A percentile compares a stretch with the other conserved stretches of the same genome.
Conservation (phyloP, 2,329 filamentous ascomycete species). For the Ophiostoma himal-ulmi region DNA sequence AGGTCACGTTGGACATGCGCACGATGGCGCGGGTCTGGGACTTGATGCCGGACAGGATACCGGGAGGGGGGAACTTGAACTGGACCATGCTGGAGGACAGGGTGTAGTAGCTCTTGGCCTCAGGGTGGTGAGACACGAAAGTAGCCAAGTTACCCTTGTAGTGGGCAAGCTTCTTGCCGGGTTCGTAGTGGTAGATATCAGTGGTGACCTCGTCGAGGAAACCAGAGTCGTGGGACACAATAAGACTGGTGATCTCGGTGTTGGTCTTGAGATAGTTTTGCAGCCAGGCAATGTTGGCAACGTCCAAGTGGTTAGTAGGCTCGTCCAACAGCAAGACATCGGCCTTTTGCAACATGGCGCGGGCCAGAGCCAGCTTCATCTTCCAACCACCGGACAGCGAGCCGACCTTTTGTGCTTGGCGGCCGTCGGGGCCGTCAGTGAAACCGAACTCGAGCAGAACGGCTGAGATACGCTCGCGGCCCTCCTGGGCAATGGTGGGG, state of each 20-base stretch:
- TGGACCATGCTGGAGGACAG: slow-evolving; percentile 80
- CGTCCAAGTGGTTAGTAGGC: slow-evolving; percentile 97
- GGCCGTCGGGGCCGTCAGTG: slow-evolving; percentile 78
- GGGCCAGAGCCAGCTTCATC: slow-evolving; percentile 96
- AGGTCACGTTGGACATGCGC: slow-evolving; percentile 86
- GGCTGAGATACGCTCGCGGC: slow-evolving; percentile 70
- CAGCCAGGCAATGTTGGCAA: slow-evolving; percentile 92
- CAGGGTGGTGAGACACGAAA: slow-evolving; percentile 85
- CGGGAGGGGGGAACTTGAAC: slow-evolving; percentile 97
- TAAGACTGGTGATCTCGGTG: slow-evolving; percentile 92
- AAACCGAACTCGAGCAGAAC: slow-evolving; percentile 93
- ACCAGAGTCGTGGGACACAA: slow-evolving; percentile 96
- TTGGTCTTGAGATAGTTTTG: slow-evolving; percentile 94
- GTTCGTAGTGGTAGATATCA: slow-evolving; percentile 98
- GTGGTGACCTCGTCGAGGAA: slow-evolving; percentile 98
- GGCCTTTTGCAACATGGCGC: slow-evolving; percentile 95
- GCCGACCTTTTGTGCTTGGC: slow-evolving; percentile 83
- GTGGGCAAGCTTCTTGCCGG: slow-evolving; percentile 83
- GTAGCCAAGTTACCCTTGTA: slow-evolving; percentile 76
- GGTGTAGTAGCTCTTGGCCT: slow-evolving; percentile 97
- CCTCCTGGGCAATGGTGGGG: slow-evolving; percentile 73
- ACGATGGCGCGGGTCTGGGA: slow-evolving; percentile 90
- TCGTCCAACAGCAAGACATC: slow-evolving; percentile 95
- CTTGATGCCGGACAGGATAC: slow-evolving; percentile 92
- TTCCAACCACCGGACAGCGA: slow-evolving; percentile 98